Evolutionary conservation across 1,284 basidiomycete species (phyloP).

Genomic region (Takashimella tepidaria): DNA sequence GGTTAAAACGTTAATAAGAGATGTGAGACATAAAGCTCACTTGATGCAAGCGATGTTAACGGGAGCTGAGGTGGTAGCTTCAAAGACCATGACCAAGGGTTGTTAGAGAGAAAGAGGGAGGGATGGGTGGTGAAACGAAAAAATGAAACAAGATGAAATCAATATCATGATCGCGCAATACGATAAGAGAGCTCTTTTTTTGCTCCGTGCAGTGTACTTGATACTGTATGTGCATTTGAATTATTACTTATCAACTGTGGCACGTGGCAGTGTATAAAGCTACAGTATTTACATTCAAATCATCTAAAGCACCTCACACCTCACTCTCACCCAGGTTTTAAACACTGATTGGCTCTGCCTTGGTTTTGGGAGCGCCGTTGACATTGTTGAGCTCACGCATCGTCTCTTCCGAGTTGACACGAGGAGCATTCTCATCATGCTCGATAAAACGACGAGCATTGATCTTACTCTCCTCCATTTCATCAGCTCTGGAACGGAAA

Average conservation of each 20-base stretch:
- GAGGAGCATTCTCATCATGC: not conserved
- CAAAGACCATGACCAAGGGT: constrained; percentile 52
- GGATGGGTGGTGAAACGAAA: not conserved
- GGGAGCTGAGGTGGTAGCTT: constrained; percentile 86
- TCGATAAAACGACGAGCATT: constrained; percentile 3
- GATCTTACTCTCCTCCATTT: constrained; percentile 9
- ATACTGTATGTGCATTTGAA: too few species aligned
- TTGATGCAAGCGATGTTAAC: constrained; percentile 98
- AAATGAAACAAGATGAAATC: not conserved
- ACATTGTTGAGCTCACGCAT: constrained; percentile 1
- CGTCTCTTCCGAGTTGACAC: constrained; percentile 5
- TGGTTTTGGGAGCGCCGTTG: not conserved
- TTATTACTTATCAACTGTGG: too few species aligned
- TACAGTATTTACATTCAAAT: too few species aligned
- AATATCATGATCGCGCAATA: too few species aligned
- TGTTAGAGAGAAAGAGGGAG: not conserved
- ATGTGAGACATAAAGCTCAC: too few species aligned
- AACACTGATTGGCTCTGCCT: not conserved
- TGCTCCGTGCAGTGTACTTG: too few species aligned
- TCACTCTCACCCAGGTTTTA: too few species aligned
- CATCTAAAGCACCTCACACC: too few species aligned
- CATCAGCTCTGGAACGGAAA: constrained; percentile 2
- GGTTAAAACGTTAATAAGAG: too few species aligned
- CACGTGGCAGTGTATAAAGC: too few species aligned
- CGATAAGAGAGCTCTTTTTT: too few species aligned